Evolutionary conservation across 1,139 yeast species (phyloP).

Genomic region (Groenewaldozyma sp.): DNA sequence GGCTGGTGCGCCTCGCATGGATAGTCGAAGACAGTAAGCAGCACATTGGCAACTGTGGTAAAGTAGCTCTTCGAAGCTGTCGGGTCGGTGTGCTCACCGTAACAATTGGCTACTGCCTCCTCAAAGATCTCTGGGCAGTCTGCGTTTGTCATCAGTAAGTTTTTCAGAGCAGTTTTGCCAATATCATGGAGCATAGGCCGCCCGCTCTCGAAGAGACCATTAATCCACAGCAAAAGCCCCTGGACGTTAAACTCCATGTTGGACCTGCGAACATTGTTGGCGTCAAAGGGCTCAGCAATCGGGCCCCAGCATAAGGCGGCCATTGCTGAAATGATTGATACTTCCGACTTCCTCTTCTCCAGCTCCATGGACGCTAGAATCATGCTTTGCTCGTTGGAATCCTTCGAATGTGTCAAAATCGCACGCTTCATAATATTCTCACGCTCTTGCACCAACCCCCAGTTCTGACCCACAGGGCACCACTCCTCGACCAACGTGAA

Average conservation of each 20-base stretch:
- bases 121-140: constrained; percentile 47
- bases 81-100: constrained; percentile 29
- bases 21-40: constrained; percentile 34
- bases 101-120: constrained; percentile 63
- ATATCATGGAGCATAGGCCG: constrained; percentile 51
- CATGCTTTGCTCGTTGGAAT: constrained; percentile 29
- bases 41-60: constrained; percentile 56
- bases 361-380: constrained; percentile 75
- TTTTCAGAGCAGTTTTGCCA: constrained; percentile 66
- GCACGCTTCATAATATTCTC: constrained; percentile 46
- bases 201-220: constrained; percentile 52
- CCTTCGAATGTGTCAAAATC: constrained; percentile 20
- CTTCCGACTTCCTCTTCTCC: constrained; percentile 63
- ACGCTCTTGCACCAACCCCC: constrained; percentile 53
- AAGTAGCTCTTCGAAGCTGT: constrained; percentile 56
- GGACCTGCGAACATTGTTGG: constrained; percentile 25
- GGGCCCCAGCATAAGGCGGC: constrained; percentile 57
- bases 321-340: constrained; percentile 74
- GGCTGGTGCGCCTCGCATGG: constrained; percentile 47
- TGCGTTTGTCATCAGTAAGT: constrained; percentile 53
- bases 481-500: constrained; percentile 81
- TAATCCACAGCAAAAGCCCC: constrained; percentile 69
- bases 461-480: constrained; percentile 81
- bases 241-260: constrained; percentile 61
- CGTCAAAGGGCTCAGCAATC: constrained; percentile 21